Conservation (phyloP, 805 yeast genomes). For the Yamadazyma ubonensis region DNA sequence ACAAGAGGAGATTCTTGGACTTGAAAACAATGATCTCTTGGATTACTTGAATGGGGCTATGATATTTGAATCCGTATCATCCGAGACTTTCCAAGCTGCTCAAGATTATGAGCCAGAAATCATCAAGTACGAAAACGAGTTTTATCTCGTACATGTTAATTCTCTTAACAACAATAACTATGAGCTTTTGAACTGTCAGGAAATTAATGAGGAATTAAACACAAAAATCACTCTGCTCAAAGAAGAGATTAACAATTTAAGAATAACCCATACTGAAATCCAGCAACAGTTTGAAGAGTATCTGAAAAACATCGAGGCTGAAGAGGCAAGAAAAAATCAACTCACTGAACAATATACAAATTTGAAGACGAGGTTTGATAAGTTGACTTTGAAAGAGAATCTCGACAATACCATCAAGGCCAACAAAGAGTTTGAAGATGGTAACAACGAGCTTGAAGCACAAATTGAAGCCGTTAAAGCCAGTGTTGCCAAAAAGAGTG, state of each 20-base stretch:
- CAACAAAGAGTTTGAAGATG: conserved; percentile 36
- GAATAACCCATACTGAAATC: conserved; percentile 38
- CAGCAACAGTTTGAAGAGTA: conserved; percentile 31
- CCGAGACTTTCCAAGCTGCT: conserved; percentile 10
- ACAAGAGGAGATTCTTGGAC: conserved; percentile 16
- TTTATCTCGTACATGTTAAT: conserved; percentile 37
- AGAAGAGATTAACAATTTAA: conserved; percentile 28
- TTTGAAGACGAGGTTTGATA: conserved; percentile 26
- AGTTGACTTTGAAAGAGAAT: conserved; percentile 38
- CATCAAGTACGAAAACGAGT: conserved; percentile 39
- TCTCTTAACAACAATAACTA: conserved; percentile 34
- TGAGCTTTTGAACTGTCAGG: conserved; percentile 38
- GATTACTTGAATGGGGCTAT: conserved; percentile 20
- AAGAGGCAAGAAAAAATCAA: conserved; percentile 20
- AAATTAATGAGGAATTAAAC: conserved; percentile 34
- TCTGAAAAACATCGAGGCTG: conserved; percentile 20
- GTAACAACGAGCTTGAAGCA: conserved; percentile 33
- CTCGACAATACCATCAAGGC: conserved; percentile 39
- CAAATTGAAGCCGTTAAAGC: conserved; percentile 29
- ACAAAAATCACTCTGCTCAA: conserved; percentile 26
- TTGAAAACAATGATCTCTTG: conserved; percentile 26
- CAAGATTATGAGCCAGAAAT: conserved; percentile 24
- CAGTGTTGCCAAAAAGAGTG: conserved; percentile 25
- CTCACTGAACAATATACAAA: conserved; percentile 17
- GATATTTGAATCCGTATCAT: conserved; percentile 14